A percentile compares a stretch with the other conserved stretches of the same genome.
phyloP scores from a whole-genome alignment of 2,329 filamentous ascomycete genomes.

The Clathrospora elynae region DNA sequence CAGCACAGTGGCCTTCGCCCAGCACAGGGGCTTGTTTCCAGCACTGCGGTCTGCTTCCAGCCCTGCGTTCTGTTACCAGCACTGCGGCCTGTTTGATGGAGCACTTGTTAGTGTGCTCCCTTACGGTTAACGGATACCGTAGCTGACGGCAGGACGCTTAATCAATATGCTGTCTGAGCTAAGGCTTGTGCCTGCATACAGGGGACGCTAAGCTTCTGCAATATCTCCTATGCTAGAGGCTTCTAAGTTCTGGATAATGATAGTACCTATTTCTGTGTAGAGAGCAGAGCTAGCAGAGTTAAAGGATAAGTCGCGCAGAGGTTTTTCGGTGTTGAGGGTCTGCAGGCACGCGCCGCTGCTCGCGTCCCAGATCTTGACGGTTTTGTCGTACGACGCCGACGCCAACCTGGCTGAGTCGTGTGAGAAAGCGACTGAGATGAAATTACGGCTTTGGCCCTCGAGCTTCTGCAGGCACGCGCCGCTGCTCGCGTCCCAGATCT shows the following conservation, averaged over 20 bases:
- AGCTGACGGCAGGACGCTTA: no score
- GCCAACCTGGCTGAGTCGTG: slow-evolving; percentile 17
- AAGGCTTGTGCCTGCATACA: slow-evolving; percentile 16
- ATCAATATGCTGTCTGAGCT: slow-evolving; percentile 26
- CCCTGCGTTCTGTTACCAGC: no score
- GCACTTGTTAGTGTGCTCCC: no score
- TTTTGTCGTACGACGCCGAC: background rate
- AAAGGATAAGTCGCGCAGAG: slow-evolving; percentile 22
- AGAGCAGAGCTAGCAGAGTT: slow-evolving; percentile 23
- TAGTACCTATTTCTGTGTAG: slow-evolving; percentile 25
- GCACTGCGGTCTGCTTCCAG: no score
- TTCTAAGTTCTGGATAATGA: slow-evolving; percentile 12
- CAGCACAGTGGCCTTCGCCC: no score
- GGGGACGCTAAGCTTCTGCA: slow-evolving; percentile 10
- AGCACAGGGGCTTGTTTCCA: no score
- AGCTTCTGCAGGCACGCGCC: no score
- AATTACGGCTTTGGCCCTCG: no score
- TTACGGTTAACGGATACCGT: no score
- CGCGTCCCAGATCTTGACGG: slow-evolving; percentile 27
- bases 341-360: slow-evolving; percentile 19
- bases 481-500: no score
- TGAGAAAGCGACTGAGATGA: no score
- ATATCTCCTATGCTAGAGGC: slow-evolving; percentile 3
- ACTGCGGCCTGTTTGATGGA: no score
- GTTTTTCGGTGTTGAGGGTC: slow-evolving; percentile 10